Conservation (phyloP, 441 rosid genomes). For the Euphorbia corollata region DNA sequence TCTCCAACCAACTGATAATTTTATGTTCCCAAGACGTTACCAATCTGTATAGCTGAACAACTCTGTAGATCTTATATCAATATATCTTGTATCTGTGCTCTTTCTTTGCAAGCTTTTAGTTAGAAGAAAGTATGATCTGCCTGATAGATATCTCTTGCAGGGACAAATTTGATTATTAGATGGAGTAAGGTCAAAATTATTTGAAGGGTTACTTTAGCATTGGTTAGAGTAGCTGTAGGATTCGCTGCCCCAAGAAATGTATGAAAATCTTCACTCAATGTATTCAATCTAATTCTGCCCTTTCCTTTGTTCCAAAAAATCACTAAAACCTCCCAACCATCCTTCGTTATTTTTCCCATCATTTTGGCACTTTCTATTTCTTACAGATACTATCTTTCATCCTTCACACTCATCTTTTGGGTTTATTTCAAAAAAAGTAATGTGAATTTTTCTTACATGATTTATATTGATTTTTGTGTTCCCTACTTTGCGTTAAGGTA, state of each 20-base stretch:
- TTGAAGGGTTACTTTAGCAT: too few species aligned
- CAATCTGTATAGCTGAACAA: neutral
- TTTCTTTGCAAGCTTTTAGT: neutral
- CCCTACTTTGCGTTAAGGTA: neutral
- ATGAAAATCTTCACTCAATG: too few species aligned
- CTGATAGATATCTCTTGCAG: neutral
- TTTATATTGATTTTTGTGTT: neutral
- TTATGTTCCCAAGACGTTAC: neutral
- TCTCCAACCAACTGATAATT: neutral
- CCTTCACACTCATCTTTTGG: neutral
- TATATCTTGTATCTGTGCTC: neutral
- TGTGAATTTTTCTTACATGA: neutral
- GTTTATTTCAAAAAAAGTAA: neutral
- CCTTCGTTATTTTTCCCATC: neutral
- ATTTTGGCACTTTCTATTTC: neutral
- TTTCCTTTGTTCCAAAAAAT: too few species aligned
- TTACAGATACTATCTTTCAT: neutral
- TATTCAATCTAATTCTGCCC: too few species aligned
- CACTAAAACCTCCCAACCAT: neutral
- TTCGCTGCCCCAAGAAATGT: too few species aligned
- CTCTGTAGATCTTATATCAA: neutral
- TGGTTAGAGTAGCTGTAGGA: too few species aligned
- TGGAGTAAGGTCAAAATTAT: too few species aligned
- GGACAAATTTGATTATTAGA: too few species aligned
- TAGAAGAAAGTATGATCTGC: neutral